phyloP scores from a whole-genome alignment of 2,329 filamentous ascomycete genomes.

The Lachnellula suecica region DNA sequence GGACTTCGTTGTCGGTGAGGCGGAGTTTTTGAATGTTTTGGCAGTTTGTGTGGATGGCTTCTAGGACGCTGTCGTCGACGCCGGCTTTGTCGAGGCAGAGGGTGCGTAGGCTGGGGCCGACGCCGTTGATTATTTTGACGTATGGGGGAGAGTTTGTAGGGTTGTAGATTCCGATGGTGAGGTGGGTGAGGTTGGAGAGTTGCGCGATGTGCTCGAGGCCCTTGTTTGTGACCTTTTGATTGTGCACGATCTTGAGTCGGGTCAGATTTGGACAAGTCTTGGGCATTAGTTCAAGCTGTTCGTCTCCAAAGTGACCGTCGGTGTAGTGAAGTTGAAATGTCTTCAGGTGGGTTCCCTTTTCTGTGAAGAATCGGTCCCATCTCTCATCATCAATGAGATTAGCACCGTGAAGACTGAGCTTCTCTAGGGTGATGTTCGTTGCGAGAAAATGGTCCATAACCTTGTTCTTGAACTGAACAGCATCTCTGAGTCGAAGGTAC shows the following conservation, averaged over 20 bases:
- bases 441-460: conserved; percentile 79
- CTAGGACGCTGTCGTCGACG: conserved; percentile 68
- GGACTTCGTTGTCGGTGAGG: conserved; percentile 72
- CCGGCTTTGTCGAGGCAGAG: conserved; percentile 73
- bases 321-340: conserved; percentile 79
- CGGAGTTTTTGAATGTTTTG: conserved; percentile 71
- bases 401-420: conserved; percentile 77
- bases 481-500: conserved; percentile 74
- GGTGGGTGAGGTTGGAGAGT: conserved; percentile 65
- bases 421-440: conserved; percentile 66
- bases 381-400: conserved; percentile 77
- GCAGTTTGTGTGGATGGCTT: conserved; percentile 70
- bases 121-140: conserved; percentile 55
- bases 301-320: conserved; percentile 77
- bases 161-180: conserved; percentile 69
- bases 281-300: conserved; percentile 61
- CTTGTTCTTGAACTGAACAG: conserved; percentile 86
- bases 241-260: conserved; percentile 79
- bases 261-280: conserved; percentile 65
- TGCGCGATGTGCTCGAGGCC: conserved; percentile 65
- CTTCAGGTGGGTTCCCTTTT: conserved; percentile 64
- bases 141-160: conserved; percentile 56
- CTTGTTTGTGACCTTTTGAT: conserved; percentile 67
- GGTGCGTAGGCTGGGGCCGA: conserved; percentile 70
- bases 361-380: conserved; percentile 70